Evolutionary conservation across 1,284 basidiomycete genomes (phyloP), one percentile per base, ranked within the genome.

Genomic region (Cutaneotrichosporon curvatum): DNA sequence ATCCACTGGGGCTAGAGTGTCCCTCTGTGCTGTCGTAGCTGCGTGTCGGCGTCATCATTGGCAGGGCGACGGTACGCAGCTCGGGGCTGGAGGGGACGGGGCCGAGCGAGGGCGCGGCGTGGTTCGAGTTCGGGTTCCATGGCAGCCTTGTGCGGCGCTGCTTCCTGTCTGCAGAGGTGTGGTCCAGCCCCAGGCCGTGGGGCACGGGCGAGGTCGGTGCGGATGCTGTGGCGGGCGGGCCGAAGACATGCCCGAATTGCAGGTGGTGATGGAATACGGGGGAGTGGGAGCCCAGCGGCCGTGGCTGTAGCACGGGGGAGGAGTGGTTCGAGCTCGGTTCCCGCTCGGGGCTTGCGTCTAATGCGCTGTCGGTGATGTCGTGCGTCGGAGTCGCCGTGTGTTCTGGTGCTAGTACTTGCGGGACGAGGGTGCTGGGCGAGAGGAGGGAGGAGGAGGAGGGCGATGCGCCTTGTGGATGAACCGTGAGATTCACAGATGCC

Each of bases 51-150:
- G 65, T 64, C 42, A 65, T 33, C 2, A 39, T 25, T 5, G 65
- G 65, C 14, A 67, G 50, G 6, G 49, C 62, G 1, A 67, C 54
- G 6, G 62, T 58, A n/a, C 51, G 45, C 11, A 67, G 37, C 44
- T 62, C 61, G 19, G 65, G 65, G 19, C 57, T 60, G 14, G 31
- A 37, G 7, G 63, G 63, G 1, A 58, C 43, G 0, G 23, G 37
- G 14, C 57, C 40, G 22, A 47, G 14, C 6, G 51, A 37, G 19
- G 57, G 55, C 4, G 48, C 38, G 5, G 22, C 36, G 10, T 41
- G 40, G 38, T 50, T 41, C 3, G 57, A 55, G 38, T 50, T 41
- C 2, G 57, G 56, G 46, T 59, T 45, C 42, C 47, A 54, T 8
- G 59, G 57, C 34, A 59, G 42, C 21, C 16, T 32, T 2, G 43